Base-by-base conservation (phyloP, 2,329 filamentous ascomycete genomes). In the Metarhizium brunneum region DNA sequence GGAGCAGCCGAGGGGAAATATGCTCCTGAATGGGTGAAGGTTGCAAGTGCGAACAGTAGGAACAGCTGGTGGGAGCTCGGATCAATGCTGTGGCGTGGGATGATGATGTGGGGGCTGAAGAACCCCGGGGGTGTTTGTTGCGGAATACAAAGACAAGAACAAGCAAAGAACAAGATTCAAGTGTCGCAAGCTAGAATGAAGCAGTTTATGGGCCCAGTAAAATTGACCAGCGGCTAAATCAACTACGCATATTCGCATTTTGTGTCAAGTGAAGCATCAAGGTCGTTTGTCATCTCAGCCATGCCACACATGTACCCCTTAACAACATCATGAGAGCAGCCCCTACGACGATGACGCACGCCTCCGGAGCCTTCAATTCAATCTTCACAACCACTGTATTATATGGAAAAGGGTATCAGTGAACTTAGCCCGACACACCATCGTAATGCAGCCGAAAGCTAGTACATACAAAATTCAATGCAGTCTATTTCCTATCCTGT, bases 291-390 rank as follows among this genome's bases (percentile, higher is more conserved):
- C 25, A 25, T 25, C 25, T 25, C 25, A 25, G 25, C 4, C 25
- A 25, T 25, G 25, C 25, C 25, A 25, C 25, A 25, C 4, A 25
- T 40, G 36, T 40, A 40, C 14, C 36, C 36, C 25, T 25, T 40
- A 40, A 14, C 14, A 45, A 45, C 42, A 45, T 16, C 7, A 7
- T 7, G 42, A 11, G 13, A 45, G 42, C 13, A 45, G n/a, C 42
- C 13, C 6, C 42, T 51, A 18, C 30, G 50, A 55, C 47, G 50
- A 57, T 57, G 56, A 56, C 56, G 54, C 54, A 57, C 32, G 32
- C 32, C 45, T 40, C 32, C 35, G 18, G 29, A 55, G 43, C 18
- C 11, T 4, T 47, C 2, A 59, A 62, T 25, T 25, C 25, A 25
- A 4, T 25, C 25, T 25, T 25, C 25, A 25, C 32, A 35, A 35